These are phyloP conservation scores for Gastrolobium villosum DNA, from an alignment of 306 rosid genomes.

Conservation along the genomic window DNA sequence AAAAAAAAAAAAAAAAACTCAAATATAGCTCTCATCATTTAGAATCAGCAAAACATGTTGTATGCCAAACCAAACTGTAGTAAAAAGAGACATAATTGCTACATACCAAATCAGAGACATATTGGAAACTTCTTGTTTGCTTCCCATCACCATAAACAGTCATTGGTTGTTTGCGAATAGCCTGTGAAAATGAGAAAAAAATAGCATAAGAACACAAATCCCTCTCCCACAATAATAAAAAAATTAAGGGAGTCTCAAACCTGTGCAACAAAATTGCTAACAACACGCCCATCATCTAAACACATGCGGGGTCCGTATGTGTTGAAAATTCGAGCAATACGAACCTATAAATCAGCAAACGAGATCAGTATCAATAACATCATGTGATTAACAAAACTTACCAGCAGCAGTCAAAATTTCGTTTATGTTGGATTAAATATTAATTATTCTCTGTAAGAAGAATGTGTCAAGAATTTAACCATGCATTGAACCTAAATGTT, in stretches of 20 bases:
- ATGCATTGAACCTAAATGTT: slow-evolving; percentile 10
- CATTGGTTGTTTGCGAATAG: slow-evolving; percentile 90
- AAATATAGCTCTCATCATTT: slow-evolving; percentile 15
- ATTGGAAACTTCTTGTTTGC: slow-evolving; percentile 98
- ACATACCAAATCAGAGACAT: slow-evolving; percentile 94
- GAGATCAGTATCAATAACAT: slow-evolving; percentile 46
- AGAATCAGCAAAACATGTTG: slow-evolving; percentile 7
- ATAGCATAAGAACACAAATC: slow-evolving; percentile 21
- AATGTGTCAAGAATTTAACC: slow-evolving; percentile 27
- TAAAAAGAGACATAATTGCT: slow-evolving; percentile 13
- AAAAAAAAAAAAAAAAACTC: not conserved
- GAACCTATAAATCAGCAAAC: slow-evolving; percentile 71
- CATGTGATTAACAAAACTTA: slow-evolving; percentile 34
- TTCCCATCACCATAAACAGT: slow-evolving; percentile 97
- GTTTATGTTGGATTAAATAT: slow-evolving; percentile 20
- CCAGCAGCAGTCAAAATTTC: slow-evolving; percentile 25
- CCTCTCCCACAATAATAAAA: not conserved
- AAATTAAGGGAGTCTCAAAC: slow-evolving; percentile 51
- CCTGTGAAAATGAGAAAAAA: slow-evolving; percentile 58
- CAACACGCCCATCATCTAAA: slow-evolving; percentile 99
- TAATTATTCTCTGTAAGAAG: slow-evolving; percentile 9
- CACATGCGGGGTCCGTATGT: slow-evolving; percentile 98
- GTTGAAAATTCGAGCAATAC: slow-evolving; percentile 96
- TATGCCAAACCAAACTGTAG: slow-evolving; percentile 10
- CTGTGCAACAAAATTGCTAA: slow-evolving; percentile 98